phyloP scores from a whole-genome alignment of 345 rosid genomes.

The Durio zibethinus region DNA sequence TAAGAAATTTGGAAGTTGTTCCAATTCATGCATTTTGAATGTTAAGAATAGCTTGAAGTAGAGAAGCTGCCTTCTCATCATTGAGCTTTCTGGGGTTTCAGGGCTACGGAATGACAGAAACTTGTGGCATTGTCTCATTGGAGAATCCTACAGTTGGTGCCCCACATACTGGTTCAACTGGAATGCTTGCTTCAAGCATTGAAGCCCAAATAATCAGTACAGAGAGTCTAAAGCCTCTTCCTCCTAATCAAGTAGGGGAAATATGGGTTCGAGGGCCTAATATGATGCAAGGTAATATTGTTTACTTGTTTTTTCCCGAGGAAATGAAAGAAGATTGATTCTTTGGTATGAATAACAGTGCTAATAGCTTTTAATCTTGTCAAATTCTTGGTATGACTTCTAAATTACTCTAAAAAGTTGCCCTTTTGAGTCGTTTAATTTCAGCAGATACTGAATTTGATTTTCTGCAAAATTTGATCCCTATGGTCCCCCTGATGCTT shows the following conservation, averaged over 20 bases:
- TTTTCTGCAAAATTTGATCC: not conserved
- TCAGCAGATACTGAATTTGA: not conserved
- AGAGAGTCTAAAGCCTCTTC: slow-evolving; percentile 59
- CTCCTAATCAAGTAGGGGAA: slow-evolving; percentile 79
- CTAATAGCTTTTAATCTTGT: not conserved
- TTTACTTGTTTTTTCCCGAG: not conserved
- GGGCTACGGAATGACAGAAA: slow-evolving; percentile 97
- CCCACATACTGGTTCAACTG: slow-evolving; percentile 66
- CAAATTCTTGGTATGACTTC: not conserved
- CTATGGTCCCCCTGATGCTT: not conserved
- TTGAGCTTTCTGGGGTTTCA: slow-evolving; percentile 30
- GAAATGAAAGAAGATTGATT: not conserved
- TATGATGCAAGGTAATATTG: slow-evolving; percentile 74
- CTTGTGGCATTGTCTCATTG: slow-evolving; percentile 55
- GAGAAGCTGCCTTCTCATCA: slow-evolving; percentile 10
- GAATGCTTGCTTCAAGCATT: slow-evolving; percentile 62
- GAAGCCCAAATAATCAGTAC: slow-evolving; percentile 69
- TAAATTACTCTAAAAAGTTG: not conserved
- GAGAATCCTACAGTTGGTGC: slow-evolving; percentile 47
- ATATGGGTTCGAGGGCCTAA: slow-evolving; percentile 89
- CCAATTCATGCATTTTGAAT: not conserved
- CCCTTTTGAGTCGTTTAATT: not conserved
- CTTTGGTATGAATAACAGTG: not conserved
- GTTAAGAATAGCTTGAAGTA: not conserved
- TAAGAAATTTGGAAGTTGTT: not conserved